Evolutionary conservation across 768 basidiomycete species (phyloP).

Genomic region (Cyclocybe cylindracea): DNA sequence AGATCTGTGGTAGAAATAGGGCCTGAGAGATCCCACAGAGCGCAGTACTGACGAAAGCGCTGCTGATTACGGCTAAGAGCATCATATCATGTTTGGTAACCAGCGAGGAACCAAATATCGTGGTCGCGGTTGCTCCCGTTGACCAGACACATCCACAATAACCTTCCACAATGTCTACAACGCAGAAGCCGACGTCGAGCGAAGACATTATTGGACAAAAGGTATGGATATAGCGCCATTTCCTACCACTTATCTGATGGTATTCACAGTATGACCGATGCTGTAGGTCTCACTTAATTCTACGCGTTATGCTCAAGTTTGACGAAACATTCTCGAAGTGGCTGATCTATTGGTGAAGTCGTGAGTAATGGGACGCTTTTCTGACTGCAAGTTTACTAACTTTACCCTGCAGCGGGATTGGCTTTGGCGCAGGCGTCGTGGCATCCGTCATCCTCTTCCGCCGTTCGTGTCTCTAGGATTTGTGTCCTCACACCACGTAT

Average conservation of each 20-base stretch:
- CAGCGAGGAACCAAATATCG: slow-evolving; percentile 20
- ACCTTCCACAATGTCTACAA: slow-evolving; percentile 44
- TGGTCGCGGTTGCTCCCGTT: slow-evolving; percentile 35
- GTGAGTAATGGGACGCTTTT: slow-evolving; percentile 42
- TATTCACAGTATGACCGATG: slow-evolving; percentile 77
- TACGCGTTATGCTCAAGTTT: slow-evolving; percentile 1
- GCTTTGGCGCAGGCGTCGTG: slow-evolving; percentile 87
- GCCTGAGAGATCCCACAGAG: too few species aligned
- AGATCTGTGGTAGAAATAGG: neutral
- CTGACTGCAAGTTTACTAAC: neutral
- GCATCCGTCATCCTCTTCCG: slow-evolving; percentile 90
- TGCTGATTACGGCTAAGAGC: neutral
- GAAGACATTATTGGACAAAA: slow-evolving; percentile 92
- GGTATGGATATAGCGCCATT: slow-evolving; percentile 41
- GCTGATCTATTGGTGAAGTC: slow-evolving; percentile 71
- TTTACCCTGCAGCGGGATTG: slow-evolving; percentile 64
- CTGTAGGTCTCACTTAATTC: slow-evolving; percentile 49
- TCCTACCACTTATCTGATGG: slow-evolving; percentile 12
- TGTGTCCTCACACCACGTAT: neutral
- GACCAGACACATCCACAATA: slow-evolving; percentile 8
- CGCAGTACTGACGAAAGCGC: neutral
- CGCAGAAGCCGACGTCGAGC: slow-evolving; percentile 71
- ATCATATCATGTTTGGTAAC: slow-evolving; percentile 17
- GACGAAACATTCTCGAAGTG: slow-evolving; percentile 21
- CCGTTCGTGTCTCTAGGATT: slow-evolving; percentile 55